Percentiles rank a stretch among this genome's conserved stretches.
Conservation (phyloP, 2,329 filamentous ascomycete species). For the Epichloe coenophiala region DNA sequence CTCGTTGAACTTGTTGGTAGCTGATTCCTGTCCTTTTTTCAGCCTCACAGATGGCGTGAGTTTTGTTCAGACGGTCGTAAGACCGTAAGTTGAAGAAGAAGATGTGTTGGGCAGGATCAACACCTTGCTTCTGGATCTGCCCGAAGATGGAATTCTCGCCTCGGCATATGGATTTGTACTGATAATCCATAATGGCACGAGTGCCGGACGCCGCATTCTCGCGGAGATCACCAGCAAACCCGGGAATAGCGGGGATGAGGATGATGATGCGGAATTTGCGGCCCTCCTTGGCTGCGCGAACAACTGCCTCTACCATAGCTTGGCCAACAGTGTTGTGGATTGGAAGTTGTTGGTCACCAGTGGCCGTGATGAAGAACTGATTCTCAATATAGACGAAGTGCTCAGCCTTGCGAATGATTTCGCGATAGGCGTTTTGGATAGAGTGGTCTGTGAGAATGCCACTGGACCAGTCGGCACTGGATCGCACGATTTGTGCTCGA, state of each 20-base stretch:
- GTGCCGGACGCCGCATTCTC: constrained; percentile 76
- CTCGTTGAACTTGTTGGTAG: constrained; percentile 77
- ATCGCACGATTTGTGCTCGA: constrained; percentile 74
- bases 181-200: constrained; percentile 94
- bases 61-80: constrained; percentile 85
- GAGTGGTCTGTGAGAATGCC: constrained; percentile 75
- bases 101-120: constrained; percentile 68
- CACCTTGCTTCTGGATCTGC: constrained; percentile 55
- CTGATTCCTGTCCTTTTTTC: constrained; percentile 72
- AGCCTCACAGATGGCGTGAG: constrained; percentile 54
- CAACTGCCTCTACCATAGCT: constrained; percentile 82
- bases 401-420: constrained; percentile 74
- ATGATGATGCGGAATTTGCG: constrained; percentile 87
- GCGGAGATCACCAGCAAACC: constrained; percentile 83
- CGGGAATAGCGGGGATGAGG: constrained; percentile 80
- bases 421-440: constrained; percentile 76
- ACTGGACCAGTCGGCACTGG: constrained; percentile 85
- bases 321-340: constrained; percentile 79
- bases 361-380: constrained; percentile 96
- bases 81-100: constrained; percentile 90
- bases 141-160: constrained; percentile 85
- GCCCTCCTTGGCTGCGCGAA: constrained; percentile 65
- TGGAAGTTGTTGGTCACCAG: constrained; percentile 72
- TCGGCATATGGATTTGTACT: constrained; percentile 90
- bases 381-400: constrained; percentile 98